A percentile compares a stretch with the other conserved stretches of the same genome.
phyloP scores from a whole-genome alignment of 1,284 basidiomycete species.

The Cutaneotrichosporon curvatum region DNA sequence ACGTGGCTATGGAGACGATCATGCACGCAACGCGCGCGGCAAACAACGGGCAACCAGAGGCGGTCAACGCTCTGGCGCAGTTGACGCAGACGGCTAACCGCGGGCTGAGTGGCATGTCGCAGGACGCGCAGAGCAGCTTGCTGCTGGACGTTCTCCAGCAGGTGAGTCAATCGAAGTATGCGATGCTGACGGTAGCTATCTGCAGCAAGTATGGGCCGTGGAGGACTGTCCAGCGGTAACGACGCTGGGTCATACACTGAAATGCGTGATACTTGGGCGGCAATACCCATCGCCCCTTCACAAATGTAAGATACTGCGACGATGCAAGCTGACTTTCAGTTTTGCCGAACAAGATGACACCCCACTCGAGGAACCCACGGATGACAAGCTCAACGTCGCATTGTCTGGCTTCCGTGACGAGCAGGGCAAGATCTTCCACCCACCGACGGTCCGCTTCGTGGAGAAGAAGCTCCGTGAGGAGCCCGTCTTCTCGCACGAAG shows the following conservation, averaged over 20 bases:
- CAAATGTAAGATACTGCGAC: conserved; percentile 23
- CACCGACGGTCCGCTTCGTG: conserved; percentile 86
- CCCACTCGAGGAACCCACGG: conserved; percentile 73
- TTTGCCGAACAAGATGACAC: conserved; percentile 50
- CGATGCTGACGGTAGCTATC: conserved; percentile 19
- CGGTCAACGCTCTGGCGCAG: conserved; percentile 35
- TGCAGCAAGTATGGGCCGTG: conserved; percentile 29
- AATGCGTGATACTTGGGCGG: conserved; percentile 32
- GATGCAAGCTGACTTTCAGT: conserved; percentile 7
- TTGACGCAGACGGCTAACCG: conserved; percentile 25
- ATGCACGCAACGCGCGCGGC: conserved; percentile 39
- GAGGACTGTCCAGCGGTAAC: conserved; percentile 1
- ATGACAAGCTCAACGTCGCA: conserved; percentile 85
- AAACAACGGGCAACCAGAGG: conserved; percentile 34
- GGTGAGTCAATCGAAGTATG: not conserved
- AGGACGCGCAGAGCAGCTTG: conserved; percentile 34
- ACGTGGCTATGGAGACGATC: conserved; percentile 39
- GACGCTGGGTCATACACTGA: conserved; percentile 9
- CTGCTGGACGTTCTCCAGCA: conserved; percentile 42
- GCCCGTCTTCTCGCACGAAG: conserved; percentile 25
- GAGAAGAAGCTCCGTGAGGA: conserved; percentile 33
- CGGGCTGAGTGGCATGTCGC: conserved; percentile 27
- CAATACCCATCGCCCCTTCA: conserved; percentile 23
- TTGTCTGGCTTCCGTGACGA: conserved; percentile 85
- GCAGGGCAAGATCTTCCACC: conserved; percentile 75